Base-by-base conservation (phyloP, 1,139 yeast genomes). In the Pichia sp. region DNA sequence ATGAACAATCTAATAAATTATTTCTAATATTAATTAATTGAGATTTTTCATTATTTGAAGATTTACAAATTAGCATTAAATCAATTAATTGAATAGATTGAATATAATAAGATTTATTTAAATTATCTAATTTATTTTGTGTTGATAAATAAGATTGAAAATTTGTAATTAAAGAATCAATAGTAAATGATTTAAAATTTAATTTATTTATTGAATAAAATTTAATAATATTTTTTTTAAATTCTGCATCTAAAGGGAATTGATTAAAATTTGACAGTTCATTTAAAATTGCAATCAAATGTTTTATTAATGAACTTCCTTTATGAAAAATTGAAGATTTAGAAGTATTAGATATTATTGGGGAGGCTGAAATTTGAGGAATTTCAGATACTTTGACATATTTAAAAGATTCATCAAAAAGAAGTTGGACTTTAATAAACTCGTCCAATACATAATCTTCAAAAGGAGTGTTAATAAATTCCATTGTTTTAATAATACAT, bases 391-490 rank as follows among this genome's bases (percentile, higher is more conserved):
- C 62, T n/a, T 46, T 46, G 4, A 45, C 48, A 32, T 51, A 47
- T 26, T 42, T 48, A 44, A 46, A 56, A 5, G 55, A 46, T 9
- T 50, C 52, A 38, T 62, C 66, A 38, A 48, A 54, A 18, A 61
- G 48, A 9, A 62, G 48, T 39, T 60, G 65, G 2, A 58, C 58
- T 31, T 55, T 57, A 11, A 61, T 33, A 40, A 53, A 61, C 40
- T 54, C 53, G 39, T 61, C 63, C 26, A 61, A 44, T 3, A 55
- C 58, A 42, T 59, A 56, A 33, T 51, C 54, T 29, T 51, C 50
- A 46, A 51, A 58, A 42, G 48, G 11, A 1, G 54, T 51, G 2
- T 52, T 52, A 9, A 40, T 45, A 28, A 40, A 51, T n/a, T 51
- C 48, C 53, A 51, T 51, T 18, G 18, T 1, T 1, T 18, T 18